phyloP scores from a whole-genome alignment of 2,329 filamentous ascomycete genomes.

The Xylaria sp. region DNA sequence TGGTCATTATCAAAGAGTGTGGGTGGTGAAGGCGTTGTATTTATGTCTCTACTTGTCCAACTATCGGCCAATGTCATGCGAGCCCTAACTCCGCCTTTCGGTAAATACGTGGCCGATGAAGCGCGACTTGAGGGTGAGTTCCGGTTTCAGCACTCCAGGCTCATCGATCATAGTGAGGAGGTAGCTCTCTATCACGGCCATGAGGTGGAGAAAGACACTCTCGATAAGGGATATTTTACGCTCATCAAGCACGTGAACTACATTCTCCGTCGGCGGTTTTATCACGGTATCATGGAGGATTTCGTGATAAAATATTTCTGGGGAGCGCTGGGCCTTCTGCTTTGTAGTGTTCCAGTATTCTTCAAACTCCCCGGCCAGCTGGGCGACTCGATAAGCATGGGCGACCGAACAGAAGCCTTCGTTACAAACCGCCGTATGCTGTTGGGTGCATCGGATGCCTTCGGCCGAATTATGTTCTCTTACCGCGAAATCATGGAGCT shows the following conservation, averaged over 20 bases:
- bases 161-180: constrained; percentile 97
- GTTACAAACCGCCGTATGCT: constrained; percentile 94
- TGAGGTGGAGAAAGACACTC: constrained; percentile 91
- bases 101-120: constrained; percentile 97
- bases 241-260: constrained; percentile 99
- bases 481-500: constrained; percentile 98
- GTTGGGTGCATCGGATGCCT: constrained; percentile 92
- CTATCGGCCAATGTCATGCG: constrained; percentile 93
- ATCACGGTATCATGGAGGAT: constrained; percentile 99
- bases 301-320: constrained; percentile 99
- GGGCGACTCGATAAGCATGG: constrained; percentile 68
- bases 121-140: constrained; percentile 95
- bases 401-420: constrained; percentile 79
- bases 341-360: constrained; percentile 96
- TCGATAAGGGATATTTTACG: constrained; percentile 99
- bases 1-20: constrained; percentile 93
- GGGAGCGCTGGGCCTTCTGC: constrained; percentile 89
- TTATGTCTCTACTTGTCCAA: constrained; percentile 95
- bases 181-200: constrained; percentile 92
- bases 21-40: constrained; percentile 94
- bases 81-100: constrained; percentile 92
- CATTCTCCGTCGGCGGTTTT: constrained; percentile 88
- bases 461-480: constrained; percentile 95
- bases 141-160: constrained; percentile 89
- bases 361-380: constrained; percentile 84